A percentile compares a stretch with the other conserved stretches of the same genome.
phyloP scores from a whole-genome alignment of 2,329 filamentous ascomycete genomes.

The Paecilomyces formosus region DNA sequence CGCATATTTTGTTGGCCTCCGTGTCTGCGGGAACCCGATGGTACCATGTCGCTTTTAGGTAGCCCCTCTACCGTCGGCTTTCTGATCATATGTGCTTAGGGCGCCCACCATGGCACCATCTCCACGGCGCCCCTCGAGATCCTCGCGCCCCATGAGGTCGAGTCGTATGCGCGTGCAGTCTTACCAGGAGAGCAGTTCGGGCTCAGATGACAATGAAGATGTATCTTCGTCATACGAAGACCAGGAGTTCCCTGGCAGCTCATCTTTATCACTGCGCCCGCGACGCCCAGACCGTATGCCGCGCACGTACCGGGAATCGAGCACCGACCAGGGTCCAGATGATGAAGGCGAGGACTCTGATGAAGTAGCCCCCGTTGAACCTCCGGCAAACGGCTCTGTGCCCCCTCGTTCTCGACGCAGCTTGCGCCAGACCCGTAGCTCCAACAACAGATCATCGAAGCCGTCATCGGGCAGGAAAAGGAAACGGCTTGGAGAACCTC shows the following conservation, averaged over 20 bases:
- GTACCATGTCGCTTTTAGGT: conserved; percentile 5
- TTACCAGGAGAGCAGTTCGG: conserved; percentile 30
- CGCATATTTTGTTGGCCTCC: neutral
- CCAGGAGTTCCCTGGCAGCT: neutral
- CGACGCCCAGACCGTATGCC: conserved; percentile 19
- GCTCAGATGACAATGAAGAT: conserved; percentile 14
- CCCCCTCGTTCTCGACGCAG: conserved; percentile 9
- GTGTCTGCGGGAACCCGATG: neutral
- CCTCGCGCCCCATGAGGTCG: conserved; percentile 26
- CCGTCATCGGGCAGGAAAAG: conserved; percentile 7
- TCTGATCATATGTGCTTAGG: conserved; percentile 7
- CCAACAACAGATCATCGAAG: conserved; percentile 14
- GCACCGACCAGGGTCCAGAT: conserved; percentile 21
- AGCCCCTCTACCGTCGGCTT: conserved; percentile 3
- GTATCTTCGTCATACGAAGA: conserved; percentile 8
- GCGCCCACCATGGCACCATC: conserved; percentile 22
- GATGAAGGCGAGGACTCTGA: conserved; percentile 7
- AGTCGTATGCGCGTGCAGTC: conserved; percentile 27
- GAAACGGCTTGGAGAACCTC: conserved; percentile 12
- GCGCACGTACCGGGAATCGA: conserved; percentile 27
- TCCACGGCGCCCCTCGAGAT: conserved; percentile 10
- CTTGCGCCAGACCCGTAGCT: conserved; percentile 11
- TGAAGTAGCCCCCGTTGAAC: conserved; percentile 6
- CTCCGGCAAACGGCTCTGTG: conserved; percentile 3
- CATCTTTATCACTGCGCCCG: conserved; percentile 22